Base-by-base conservation (phyloP, 306 rosid genomes). In the Gastrolobium bilobum region DNA sequence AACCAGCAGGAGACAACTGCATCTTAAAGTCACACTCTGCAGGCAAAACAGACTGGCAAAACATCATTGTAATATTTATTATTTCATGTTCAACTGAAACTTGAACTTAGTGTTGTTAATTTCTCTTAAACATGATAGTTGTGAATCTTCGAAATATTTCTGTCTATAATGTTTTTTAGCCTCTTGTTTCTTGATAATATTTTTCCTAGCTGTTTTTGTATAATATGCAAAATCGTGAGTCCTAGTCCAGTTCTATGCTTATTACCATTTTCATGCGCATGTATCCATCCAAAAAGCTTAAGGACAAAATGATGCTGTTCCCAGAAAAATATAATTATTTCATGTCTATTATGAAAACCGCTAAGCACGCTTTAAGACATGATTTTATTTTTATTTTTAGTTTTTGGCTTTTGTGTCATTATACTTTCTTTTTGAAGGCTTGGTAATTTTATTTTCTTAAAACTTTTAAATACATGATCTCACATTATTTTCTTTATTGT, bases 1-100 rank as follows among this genome's bases (percentile, higher is more conserved):
- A 96, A 76, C 99, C 98, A 48, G 87, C 71, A 34, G 97, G 92
- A 68, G 87, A 79, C 46, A 86, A 50, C 40, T 96, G 99, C 86
- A 86, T 87, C 80, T 78, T 86, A 83, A 89, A 88, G 71, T 78
- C 89, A 31, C 89, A 78, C 39, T 67, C 84, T 76, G 71, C 79
- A 29, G 29, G 8, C 77, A 88, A 80, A 85, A 91, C 96, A 47
- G 97, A 96, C 80, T 96, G 99, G 99, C 97, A 89, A 59, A 89
- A 87, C 73, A 85, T 90, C 83, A 96, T 96, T 70, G 99, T 96
- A 89, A 86, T 83, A 20, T 59, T 73, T 66, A 26, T 37, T 56
- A 4, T 66, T 77, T 75, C 67, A 54, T 47, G 14, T 30, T 54
- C 71, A 30, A 39, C 0, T 73, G 39, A 81, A 74, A 53, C 61